A percentile compares a stretch with the other conserved stretches of the same genome.
phyloP scores from a whole-genome alignment of 345 rosid species.

The Cardamine occulta region DNA sequence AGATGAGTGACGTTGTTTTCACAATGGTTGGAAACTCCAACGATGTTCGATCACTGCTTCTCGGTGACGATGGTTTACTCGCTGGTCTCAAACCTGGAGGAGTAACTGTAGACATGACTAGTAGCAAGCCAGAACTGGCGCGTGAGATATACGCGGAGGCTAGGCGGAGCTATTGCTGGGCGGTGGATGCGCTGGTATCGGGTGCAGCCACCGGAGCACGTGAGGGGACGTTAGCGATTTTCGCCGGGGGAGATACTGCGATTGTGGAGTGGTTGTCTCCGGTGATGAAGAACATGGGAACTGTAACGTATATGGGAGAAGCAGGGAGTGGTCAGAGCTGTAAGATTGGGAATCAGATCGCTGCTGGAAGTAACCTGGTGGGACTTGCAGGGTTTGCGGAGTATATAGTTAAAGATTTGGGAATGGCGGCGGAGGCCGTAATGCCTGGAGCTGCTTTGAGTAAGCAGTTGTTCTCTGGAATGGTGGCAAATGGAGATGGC shows the following conservation, averaged over 20 bases:
- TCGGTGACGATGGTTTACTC: slow-evolving; percentile 57
- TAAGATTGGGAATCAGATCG: slow-evolving; percentile 80
- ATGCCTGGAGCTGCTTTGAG: slow-evolving; percentile 75
- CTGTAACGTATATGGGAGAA: slow-evolving; percentile 62
- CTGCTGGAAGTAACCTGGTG: slow-evolving; percentile 65
- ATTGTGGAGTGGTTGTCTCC: slow-evolving; percentile 70
- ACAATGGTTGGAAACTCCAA: slow-evolving; percentile 82
- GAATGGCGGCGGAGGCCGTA: slow-evolving; percentile 69
- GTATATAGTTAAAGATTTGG: slow-evolving; percentile 88
- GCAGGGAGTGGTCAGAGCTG: slow-evolving; percentile 83
- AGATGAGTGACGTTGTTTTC: slow-evolving; percentile 62
- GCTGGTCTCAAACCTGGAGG: slow-evolving; percentile 62
- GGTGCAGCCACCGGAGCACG: slow-evolving; percentile 78
- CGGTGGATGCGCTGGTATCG: slow-evolving; percentile 79
- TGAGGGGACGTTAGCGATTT: slow-evolving; percentile 63
- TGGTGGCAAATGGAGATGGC: slow-evolving; percentile 86
- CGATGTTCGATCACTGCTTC: slow-evolving; percentile 70
- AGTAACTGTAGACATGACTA: slow-evolving; percentile 70
- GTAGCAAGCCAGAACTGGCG: slow-evolving; percentile 67
- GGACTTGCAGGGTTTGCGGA: slow-evolving; percentile 80
- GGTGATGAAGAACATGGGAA: slow-evolving; percentile 61
- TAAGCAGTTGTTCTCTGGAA: slow-evolving; percentile 74
- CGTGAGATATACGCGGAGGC: slow-evolving; percentile 61
- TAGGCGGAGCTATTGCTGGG: slow-evolving; percentile 56
- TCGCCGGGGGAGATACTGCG: slow-evolving; percentile 67